Base-by-base conservation (phyloP, 495 filamentous ascomycete genomes). In the Alectoria sarmentosa region DNA sequence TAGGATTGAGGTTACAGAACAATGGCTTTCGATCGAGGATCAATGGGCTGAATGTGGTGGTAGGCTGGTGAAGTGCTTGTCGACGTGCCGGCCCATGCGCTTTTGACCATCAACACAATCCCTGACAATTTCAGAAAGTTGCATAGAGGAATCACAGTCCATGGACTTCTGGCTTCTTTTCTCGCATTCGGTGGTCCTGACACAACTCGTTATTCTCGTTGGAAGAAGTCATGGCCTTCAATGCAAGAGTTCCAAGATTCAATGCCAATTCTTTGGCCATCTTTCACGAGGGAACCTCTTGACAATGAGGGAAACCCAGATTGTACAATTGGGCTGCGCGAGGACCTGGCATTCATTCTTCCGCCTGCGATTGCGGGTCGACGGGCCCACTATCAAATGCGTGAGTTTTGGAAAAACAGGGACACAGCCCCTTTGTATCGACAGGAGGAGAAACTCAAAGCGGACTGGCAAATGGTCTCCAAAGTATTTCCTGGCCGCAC, bases 261-360 rank as follows among this genome's bases (percentile, higher is more conserved):
- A 60, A 81, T 94, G 76, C 92, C 92, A 0, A 69, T 95, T 4
- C 73, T 87, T 37, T 96, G 91, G 90, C 76, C 79, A 0, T 15
- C 68, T 11, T 65, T 69, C 14, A 71, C 85, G 57, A 58, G 34
- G 1, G 79, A 80, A 55, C 38, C 39, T 23, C 48, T 64, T 38
- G 19, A n/a, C 26, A 46, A 17, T 58, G 8, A 64, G 32, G 65
- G 42, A 21, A 32, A 49, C 6, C 41, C 48, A 21, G 3, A 34
- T 23, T 17, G 37, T 23, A 28, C 10, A 0, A 19, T 38, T 34
- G 23, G 28, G 37, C 49, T 17, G 7, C 34, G 58, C 10, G 41
- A 58, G 28, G 15, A 28, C 8, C 32, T 42, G n/a, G 21, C n/a
- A 2, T 65, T 65, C 10, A 58, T 74, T 17, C 73, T 82, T 10